These are phyloP conservation scores for Phytophthora quininea DNA, from an alignment of 352 stramenopile genomes.

Conservation along the genomic window DNA sequence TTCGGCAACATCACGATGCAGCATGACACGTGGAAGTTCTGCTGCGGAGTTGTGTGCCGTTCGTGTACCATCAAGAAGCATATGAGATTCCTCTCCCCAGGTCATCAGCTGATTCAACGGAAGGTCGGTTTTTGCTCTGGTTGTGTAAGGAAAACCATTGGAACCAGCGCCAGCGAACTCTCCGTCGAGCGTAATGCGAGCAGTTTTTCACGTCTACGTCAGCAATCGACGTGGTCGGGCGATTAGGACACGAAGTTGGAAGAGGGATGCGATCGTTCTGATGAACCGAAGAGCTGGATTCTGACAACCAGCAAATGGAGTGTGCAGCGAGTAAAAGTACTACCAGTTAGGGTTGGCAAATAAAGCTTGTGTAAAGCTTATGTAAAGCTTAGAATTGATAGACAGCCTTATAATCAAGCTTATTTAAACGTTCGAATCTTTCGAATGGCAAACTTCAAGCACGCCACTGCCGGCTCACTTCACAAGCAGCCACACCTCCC, in stretches of 20 bases:
- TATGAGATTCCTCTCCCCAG: background rate
- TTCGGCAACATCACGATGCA: conserved; percentile 17
- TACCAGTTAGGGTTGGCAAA: too few species aligned
- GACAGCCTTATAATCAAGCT: too few species aligned
- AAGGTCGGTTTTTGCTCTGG: background rate
- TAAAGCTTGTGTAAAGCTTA: too few species aligned
- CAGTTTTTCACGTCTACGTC: background rate
- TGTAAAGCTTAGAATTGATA: too few species aligned
- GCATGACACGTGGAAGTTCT: background rate
- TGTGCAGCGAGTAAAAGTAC: too few species aligned
- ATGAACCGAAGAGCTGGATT: too few species aligned
- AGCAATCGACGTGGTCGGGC: background rate
- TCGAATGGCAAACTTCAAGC: too few species aligned
- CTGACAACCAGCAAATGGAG: too few species aligned
- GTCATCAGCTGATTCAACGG: background rate
- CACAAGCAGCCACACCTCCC: too few species aligned
- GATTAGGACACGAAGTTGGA: background rate
- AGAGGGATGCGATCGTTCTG: background rate
- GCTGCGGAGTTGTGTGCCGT: background rate
- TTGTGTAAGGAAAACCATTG: background rate
- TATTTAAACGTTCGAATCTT: too few species aligned
- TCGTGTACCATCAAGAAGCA: background rate
- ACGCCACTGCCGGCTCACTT: too few species aligned
- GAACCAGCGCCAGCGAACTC: background rate
- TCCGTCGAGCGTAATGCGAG: background rate